Percentiles rank a stretch among this genome's conserved stretches.
These are phyloP conservation scores for Porpolomopsis calyptriformis DNA, from an alignment of 768 basidiomycete genomes.

Conservation along the genomic window DNA sequence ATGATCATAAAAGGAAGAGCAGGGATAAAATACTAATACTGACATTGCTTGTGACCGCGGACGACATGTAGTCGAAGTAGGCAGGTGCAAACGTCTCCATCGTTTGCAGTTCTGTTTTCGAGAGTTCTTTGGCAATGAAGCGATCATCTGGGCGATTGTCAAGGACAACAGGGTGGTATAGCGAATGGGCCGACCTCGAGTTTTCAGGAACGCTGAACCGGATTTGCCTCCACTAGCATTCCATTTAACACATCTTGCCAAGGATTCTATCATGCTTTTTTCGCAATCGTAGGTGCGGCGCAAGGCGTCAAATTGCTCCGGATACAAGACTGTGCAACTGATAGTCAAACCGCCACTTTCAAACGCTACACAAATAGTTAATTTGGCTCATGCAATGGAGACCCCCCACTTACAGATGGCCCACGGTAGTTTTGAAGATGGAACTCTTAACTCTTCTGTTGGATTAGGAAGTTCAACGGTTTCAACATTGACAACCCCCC, in stretches of 20 bases:
- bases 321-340: constrained; percentile 89
- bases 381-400: constrained; percentile 2
- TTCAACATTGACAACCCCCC: constrained; percentile 87
- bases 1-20: background rate
- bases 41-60: constrained; percentile 79
- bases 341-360: constrained; percentile 85
- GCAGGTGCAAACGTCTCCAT: constrained; percentile 96
- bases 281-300: constrained; percentile 90
- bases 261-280: constrained; percentile 84
- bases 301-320: constrained; percentile 93
- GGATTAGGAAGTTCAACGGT: constrained; percentile 53
- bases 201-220: constrained; percentile 94
- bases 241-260: constrained; percentile 94
- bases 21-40: constrained; percentile 18
- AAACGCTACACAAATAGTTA: constrained; percentile 46
- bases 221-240: constrained; percentile 93
- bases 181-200: constrained; percentile 49
- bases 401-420: constrained; percentile 50
- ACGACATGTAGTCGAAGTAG: constrained; percentile 97
- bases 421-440: constrained; percentile 75
- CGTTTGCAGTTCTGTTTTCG: constrained; percentile 80
- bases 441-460: constrained; percentile 63
- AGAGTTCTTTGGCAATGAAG: constrained; percentile 96
- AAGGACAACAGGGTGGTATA: background rate
- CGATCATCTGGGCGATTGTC: constrained; percentile 64